Evolutionary conservation across 2,329 filamentous ascomycete genomes (phyloP), one percentile per base, ranked within the genome.

Genomic region (Stemphylium lycopersici): DNA sequence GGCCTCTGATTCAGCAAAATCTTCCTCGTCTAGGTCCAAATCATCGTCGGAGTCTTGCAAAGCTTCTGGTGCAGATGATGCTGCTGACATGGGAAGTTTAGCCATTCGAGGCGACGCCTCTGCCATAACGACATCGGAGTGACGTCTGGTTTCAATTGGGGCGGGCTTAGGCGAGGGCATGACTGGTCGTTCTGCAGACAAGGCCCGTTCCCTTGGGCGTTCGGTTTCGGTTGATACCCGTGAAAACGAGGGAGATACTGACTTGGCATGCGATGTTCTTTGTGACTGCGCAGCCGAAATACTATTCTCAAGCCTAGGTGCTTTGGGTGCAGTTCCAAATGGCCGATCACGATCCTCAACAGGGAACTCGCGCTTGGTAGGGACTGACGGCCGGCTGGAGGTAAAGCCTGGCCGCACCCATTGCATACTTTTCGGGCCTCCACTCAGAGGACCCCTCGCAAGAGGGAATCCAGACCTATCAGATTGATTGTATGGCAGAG

Each of bases 11-110:
- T 79, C 73, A 7, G 77, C 77, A 47, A 78, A 76, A 48, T 80
- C 75, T 31, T 69, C 78, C 52, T 81, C 78, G 31, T 78, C 76
- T 10, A 79, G 68, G 57, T 80, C 78, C 47, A 79, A 69, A 43
- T 78, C 78, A 45, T 81, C 79, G 16, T 81, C 79, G 18, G 78
- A 79, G 45, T 77, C 78, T 49, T 71, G 67, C 20, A 74, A 50
- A 5, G 60, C 67, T 48, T 72, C 66, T 5, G 69, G 69, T 3
- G 65, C 70, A 18, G 71, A 72, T 1, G 70, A 71, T 24, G 67
- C 59, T 16, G 65, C 66, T 31, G 72, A 71, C 20, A 67, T 56
- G 0, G 69, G 66, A 6, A 67, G 67, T 36, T 69, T 70, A 10
- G 63, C 61, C 11, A 56, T 53, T 3, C 52, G 58, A n/a, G 70